Evolutionary conservation across 1,139 yeast species (phyloP).

Genomic region (Ogataea hybrid): DNA sequence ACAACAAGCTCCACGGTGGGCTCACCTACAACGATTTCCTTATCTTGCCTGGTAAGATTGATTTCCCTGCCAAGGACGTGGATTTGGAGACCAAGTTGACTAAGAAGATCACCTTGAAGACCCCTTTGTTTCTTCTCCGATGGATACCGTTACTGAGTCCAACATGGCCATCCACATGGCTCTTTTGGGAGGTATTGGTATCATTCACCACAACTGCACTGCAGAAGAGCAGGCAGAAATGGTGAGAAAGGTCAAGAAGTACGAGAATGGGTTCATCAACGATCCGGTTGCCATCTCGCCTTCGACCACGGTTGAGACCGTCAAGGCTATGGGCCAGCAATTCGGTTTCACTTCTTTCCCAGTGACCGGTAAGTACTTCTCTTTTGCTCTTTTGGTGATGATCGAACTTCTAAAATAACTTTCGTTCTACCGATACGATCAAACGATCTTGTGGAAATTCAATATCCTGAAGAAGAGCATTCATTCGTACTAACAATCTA

Average conservation of each 20-base stretch:
- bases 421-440: constrained; percentile 99
- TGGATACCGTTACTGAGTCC: constrained; percentile 98
- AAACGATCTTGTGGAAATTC: constrained; percentile 94
- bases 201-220: constrained; percentile 95
- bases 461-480: constrained; percentile 15
- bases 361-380: constrained; percentile 87
- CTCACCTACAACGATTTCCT: constrained; percentile 96
- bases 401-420: constrained; percentile 54
- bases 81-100: constrained; percentile 82
- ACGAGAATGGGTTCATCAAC: constrained; percentile 95
- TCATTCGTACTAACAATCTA: constrained; percentile 30
- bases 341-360: constrained; percentile 98
- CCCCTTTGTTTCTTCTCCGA: constrained; percentile 97
- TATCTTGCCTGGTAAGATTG: constrained; percentile 92
- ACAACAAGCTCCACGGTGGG: constrained; percentile 89
- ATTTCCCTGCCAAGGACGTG: constrained; percentile 79
- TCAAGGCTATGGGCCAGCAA: constrained; percentile 63
- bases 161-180: constrained; percentile 99
- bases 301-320: constrained; percentile 73
- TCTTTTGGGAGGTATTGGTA: constrained; percentile 97
- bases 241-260: constrained; percentile 96
- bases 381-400: constrained; percentile 10
- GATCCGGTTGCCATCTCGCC: constrained; percentile 90
- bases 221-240: constrained; percentile 97
- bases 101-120: constrained; percentile 83